These are phyloP conservation scores for Phycomyces blakesleeanus DNA, from an alignment of 192 early-diverging fungal genomes.

Conservation along the genomic window DNA sequence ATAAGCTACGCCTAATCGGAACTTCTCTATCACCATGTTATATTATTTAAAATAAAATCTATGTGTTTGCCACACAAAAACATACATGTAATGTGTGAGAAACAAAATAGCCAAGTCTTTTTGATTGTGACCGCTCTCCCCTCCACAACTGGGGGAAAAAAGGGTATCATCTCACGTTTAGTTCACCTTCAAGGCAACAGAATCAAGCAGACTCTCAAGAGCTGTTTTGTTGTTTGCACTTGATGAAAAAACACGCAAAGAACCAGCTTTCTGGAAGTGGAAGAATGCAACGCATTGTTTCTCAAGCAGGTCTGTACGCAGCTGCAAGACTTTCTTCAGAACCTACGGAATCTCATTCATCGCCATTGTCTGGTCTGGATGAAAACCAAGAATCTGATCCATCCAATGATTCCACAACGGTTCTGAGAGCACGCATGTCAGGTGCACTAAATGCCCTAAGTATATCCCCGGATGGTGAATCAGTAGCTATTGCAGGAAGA, in stretches of 20 bases:
- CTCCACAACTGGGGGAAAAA: too few species aligned
- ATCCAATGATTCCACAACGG: background rate
- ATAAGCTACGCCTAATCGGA: too few species aligned
- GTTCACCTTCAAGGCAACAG: too few species aligned
- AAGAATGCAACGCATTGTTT: background rate
- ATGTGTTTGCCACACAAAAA: too few species aligned
- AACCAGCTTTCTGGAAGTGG: background rate
- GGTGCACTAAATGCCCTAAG: conserved; percentile 53
- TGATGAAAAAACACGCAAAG: background rate
- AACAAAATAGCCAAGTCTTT: too few species aligned
- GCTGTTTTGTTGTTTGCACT: background rate
- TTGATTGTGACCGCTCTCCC: too few species aligned
- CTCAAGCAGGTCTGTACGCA: background rate
- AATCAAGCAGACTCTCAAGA: too few species aligned
- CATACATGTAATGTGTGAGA: too few species aligned
- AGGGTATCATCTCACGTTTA: too few species aligned
- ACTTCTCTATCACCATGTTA: too few species aligned
- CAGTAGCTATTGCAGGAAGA: conserved; percentile 63
- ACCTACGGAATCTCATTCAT: background rate
- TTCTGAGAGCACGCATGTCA: conserved; percentile 20
- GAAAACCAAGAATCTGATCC: background rate
- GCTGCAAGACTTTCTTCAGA: background rate
- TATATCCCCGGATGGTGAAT: conserved; percentile 56
- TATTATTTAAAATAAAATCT: too few species aligned
- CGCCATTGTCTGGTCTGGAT: background rate